A percentile compares a stretch with the other conserved stretches of the same genome.
Evolutionary conservation across 805 yeast species (phyloP).

Genomic region (Starmerella floricola): DNA sequence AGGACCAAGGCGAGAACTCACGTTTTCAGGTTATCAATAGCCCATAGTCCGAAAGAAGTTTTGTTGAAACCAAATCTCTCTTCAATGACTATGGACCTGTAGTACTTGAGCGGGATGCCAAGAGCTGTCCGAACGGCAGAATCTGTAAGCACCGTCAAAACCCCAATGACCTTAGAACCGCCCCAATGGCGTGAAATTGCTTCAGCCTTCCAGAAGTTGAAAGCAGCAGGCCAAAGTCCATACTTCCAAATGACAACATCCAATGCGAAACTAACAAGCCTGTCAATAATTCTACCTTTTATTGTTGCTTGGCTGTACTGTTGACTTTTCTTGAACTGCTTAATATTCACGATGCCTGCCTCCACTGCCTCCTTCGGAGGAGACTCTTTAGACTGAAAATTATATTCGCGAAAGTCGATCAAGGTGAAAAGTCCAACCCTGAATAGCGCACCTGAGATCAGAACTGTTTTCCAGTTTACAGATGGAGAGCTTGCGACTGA

Average conservation of each 20-base stretch:
- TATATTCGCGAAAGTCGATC: conserved; percentile 64
- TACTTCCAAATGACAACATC: conserved; percentile 47
- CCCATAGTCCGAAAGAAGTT: conserved; percentile 57
- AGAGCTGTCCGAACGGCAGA: conserved; percentile 40
- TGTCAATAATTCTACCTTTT: conserved; percentile 47
- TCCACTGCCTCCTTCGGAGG: conserved; percentile 54
- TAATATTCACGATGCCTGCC: conserved; percentile 52
- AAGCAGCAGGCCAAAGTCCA: conserved; percentile 52
- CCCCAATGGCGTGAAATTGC: conserved; percentile 28
- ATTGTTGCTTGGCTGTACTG: conserved; percentile 70
- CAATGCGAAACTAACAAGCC: conserved; percentile 40
- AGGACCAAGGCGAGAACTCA: conserved; percentile 41
- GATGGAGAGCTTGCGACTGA: conserved; percentile 41
- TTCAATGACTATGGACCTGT: conserved; percentile 74
- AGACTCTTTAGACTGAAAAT: conserved; percentile 25
- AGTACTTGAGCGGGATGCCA: conserved; percentile 58
- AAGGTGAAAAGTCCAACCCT: conserved; percentile 66
- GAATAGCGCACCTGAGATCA: conserved; percentile 61
- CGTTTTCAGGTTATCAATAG: conserved; percentile 57
- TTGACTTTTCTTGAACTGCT: conserved; percentile 63
- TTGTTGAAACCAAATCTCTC: conserved; percentile 89
- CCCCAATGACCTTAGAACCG: conserved; percentile 24
- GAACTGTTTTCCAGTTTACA: conserved; percentile 68
- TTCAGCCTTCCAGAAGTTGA: conserved; percentile 34
- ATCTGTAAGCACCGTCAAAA: neutral